Conservation (phyloP, 192 early-diverging fungal genomes). For the Gaertneriomyces semiglobifer region DNA sequence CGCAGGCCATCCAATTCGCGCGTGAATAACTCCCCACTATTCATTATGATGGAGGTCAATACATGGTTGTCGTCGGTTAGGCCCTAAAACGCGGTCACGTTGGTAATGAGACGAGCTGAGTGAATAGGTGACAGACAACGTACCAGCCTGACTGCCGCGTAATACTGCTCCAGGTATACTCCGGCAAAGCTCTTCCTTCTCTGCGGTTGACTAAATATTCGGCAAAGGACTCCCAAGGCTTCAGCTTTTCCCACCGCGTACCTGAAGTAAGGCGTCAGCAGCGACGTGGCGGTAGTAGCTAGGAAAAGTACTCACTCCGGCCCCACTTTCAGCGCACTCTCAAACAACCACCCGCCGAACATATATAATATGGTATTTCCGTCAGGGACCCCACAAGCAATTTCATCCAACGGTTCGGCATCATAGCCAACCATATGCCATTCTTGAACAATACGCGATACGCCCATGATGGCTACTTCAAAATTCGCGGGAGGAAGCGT, state of each 20-base stretch:
- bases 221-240: slow-evolving; percentile 69
- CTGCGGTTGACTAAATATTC: slow-evolving; percentile 71
- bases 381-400: slow-evolving; percentile 34
- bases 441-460: slow-evolving; percentile 40
- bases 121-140: background rate
- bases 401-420: slow-evolving; percentile 11
- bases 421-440: slow-evolving; percentile 37
- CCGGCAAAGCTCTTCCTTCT: slow-evolving; percentile 51
- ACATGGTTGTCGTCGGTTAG: slow-evolving; percentile 53
- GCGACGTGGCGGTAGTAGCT: too few relatives aligned
- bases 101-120: background rate
- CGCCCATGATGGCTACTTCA: slow-evolving; percentile 44
- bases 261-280: slow-evolving; percentile 14
- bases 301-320: slow-evolving; percentile 29
- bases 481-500: slow-evolving; percentile 41
- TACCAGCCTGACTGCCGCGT: slow-evolving; percentile 55
- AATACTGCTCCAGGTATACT: slow-evolving; percentile 72
- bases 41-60: slow-evolving; percentile 68
- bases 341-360: slow-evolving; percentile 80
- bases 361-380: slow-evolving; percentile 78
- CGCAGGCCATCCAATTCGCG: slow-evolving; percentile 68
- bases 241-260: slow-evolving; percentile 62
- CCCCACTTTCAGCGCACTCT: slow-evolving; percentile 42
- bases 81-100: slow-evolving; percentile 32
- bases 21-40: slow-evolving; percentile 59